Base-by-base conservation (phyloP, 2,329 filamentous ascomycete genomes). In the Aspergillus sp. region DNA sequence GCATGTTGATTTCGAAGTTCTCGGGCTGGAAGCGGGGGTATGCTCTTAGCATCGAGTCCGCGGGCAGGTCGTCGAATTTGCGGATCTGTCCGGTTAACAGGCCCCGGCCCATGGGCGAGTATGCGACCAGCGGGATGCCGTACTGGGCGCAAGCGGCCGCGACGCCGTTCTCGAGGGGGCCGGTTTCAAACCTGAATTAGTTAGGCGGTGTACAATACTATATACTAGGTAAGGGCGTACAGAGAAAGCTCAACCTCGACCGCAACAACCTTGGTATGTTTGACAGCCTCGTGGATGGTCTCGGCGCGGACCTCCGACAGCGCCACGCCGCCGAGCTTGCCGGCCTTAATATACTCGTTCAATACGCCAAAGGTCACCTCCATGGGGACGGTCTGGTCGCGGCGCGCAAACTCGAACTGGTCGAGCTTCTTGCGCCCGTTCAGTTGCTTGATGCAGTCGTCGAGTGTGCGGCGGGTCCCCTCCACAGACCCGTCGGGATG, bases 81-180 rank as follows among this genome's bases (percentile, higher is more conserved):
- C 73, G 79, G 65, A 83, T 75, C 47, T 79, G 69, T 8, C 82
- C 82, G 0, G 81, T 79, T 53, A 85, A 65, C 60, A 85, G 82
- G 1, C 86, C 86, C 7, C 81, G 75, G 20, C 83, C 82, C 1
- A 88, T 78, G 1, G 90, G 90, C 49, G 87, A 88, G 74, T 92
- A 92, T 0, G 87, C 88, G 34, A 91, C 75, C 47, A 93, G 76
- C 0, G 88, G 86, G 59, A 93, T 91, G 48, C 80, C 77, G 50
- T 89, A 73, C 68, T 93, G 81, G 0, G 78, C 81, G 66, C 86
- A 88, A 0, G 83, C 80, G 2, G 77, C 77, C 2, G 77, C 2
- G 42, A 86, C 73, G 1, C 83, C 64, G 48, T 64, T 67, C 27
- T 79, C 70, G 5, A 85, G 67, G 34, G 83, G 79, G 8, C 84